These are phyloP conservation scores for Wickerhamiella sorbophila DNA, from an alignment of 805 yeast genomes.

Conservation along the genomic window DNA sequence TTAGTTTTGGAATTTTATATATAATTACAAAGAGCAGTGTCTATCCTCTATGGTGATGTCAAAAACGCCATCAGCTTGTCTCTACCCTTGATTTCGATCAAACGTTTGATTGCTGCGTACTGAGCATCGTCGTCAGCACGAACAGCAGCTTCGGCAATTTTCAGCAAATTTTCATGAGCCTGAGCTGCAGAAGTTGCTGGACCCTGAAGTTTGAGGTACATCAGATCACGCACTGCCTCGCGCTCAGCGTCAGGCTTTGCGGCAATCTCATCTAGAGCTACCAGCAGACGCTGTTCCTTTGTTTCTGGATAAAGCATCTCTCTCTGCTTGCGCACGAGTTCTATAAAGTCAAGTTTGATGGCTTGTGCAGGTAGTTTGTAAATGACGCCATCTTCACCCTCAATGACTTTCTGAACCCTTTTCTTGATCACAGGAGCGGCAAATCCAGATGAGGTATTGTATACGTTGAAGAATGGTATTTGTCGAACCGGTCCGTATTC, in stretches of 20 bases:
- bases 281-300: slow-evolving; percentile 26
- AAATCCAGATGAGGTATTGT: slow-evolving; percentile 26
- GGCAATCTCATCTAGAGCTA: slow-evolving; percentile 24
- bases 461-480: slow-evolving; percentile 27
- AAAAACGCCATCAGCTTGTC: slow-evolving; percentile 50
- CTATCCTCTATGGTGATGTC: too few relatives aligned
- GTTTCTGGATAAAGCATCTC: slow-evolving; percentile 24
- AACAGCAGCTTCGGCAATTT: slow-evolving; percentile 24
- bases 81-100: slow-evolving; percentile 57
- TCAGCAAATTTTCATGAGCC: slow-evolving; percentile 17
- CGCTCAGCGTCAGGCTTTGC: slow-evolving; percentile 15
- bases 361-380: slow-evolving; percentile 56
- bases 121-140: slow-evolving; percentile 29
- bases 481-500: slow-evolving; percentile 22
- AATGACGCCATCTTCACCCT: slow-evolving; percentile 31
- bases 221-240: slow-evolving; percentile 25
- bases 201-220: slow-evolving; percentile 25
- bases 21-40: too few relatives aligned
- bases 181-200: slow-evolving; percentile 23
- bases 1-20: too few relatives aligned
- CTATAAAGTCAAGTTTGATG: slow-evolving; percentile 53
- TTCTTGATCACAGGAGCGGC: slow-evolving; percentile 23
- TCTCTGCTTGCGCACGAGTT: slow-evolving; percentile 33
- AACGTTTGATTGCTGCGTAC: slow-evolving; percentile 38
- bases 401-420: slow-evolving; percentile 18